phyloP scores from a whole-genome alignment of 345 rosid genomes.

The Sisymbrium irio region DNA sequence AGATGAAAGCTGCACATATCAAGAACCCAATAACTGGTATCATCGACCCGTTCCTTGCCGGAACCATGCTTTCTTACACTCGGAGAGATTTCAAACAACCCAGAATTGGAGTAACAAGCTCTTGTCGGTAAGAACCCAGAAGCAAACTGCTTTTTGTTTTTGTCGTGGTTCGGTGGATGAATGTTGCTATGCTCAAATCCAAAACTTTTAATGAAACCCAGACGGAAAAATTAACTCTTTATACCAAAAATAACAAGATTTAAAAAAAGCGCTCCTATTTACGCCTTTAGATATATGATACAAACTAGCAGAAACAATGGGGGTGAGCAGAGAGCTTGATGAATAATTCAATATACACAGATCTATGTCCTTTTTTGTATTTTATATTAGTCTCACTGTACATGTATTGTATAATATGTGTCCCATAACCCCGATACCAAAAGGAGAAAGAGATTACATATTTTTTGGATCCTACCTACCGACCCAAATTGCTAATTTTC shows the following conservation, averaged over 20 bases:
- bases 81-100: not conserved
- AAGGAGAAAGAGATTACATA: not conserved
- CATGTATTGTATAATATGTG: not conserved
- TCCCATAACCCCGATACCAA: not conserved
- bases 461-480: not conserved
- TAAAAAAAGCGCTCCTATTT: constrained; percentile 6
- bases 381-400: constrained; percentile 6
- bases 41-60: constrained; percentile 45
- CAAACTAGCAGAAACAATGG: not conserved
- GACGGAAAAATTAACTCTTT: constrained; percentile 12
- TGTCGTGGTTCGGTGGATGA: not conserved
- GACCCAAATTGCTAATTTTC: too few species aligned
- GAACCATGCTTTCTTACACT: constrained; percentile 33
- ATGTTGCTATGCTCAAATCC: not conserved
- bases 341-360: constrained; percentile 8
- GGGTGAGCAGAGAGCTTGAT: not conserved
- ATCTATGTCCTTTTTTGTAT: constrained; percentile 10
- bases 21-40: constrained; percentile 62
- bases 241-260: not conserved
- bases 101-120: not conserved
- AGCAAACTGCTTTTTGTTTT: not conserved
- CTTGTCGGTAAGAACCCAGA: constrained; percentile 23
- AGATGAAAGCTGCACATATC: constrained; percentile 62
- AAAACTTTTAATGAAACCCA: not conserved
- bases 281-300: not conserved